A percentile compares a stretch with the other conserved stretches of the same genome.
Evolutionary conservation across 306 rosid species (phyloP).

Genomic region (Ormosia semicastrata): DNA sequence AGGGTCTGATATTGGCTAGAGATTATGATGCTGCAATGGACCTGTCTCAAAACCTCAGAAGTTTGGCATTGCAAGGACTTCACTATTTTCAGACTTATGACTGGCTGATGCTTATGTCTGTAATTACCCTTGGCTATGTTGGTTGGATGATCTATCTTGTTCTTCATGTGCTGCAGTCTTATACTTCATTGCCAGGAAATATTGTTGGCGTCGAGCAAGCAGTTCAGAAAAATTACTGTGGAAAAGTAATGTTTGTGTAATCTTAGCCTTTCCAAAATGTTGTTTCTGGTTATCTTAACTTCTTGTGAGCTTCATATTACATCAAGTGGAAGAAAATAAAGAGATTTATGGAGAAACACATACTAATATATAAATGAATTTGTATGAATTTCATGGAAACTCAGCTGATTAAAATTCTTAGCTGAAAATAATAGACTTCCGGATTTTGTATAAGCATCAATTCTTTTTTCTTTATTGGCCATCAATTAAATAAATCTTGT

Average conservation of each 20-base stretch:
- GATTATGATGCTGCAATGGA: constrained; percentile 73
- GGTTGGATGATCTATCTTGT: constrained; percentile 90
- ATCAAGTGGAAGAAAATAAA: constrained; percentile 4
- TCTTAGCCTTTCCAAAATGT: constrained; percentile 36
- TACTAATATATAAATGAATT: background rate
- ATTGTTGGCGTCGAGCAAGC: constrained; percentile 49
- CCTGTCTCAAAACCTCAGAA: constrained; percentile 65
- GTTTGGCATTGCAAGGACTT: constrained; percentile 82
- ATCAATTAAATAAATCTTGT: background rate
- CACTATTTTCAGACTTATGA: constrained; percentile 93
- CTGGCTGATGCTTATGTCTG: constrained; percentile 89
- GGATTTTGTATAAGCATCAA: background rate
- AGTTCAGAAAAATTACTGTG: constrained; percentile 43
- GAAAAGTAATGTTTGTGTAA: constrained; percentile 65
- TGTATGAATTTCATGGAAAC: background rate
- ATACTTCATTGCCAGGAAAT: constrained; percentile 63
- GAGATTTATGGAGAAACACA: background rate
- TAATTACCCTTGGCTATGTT: constrained; percentile 77
- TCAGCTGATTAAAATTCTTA: constrained; percentile 24
- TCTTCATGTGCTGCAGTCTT: constrained; percentile 85
- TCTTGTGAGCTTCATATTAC: constrained; percentile 16
- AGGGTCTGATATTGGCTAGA: constrained; percentile 54
- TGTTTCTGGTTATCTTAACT: constrained; percentile 5
- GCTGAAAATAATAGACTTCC: background rate
- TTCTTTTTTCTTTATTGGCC: background rate